Evolutionary conservation across 2,329 filamentous ascomycete species (phyloP).

Genomic region (Macrophomina phaseolina): DNA sequence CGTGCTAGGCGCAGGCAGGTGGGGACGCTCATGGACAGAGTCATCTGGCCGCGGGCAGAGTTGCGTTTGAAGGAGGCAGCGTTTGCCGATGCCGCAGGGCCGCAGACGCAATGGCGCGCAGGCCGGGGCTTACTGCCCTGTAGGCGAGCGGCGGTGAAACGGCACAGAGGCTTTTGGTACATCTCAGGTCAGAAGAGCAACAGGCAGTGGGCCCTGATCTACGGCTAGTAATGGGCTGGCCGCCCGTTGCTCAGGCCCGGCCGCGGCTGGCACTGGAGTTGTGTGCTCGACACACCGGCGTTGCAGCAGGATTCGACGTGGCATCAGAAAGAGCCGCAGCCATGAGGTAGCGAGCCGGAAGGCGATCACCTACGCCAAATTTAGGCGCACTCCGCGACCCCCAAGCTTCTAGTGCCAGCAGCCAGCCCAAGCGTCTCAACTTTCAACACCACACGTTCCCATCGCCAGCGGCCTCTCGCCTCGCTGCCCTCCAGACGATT

Average conservation of each 20-base stretch:
- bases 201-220: background rate
- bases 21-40: background rate
- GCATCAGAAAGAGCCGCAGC: conserved; percentile 17
- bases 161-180: conserved; percentile 7
- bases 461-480: conserved; percentile 25
- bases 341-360: conserved; percentile 15
- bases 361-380: conserved; percentile 15
- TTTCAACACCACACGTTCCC: conserved; percentile 21
- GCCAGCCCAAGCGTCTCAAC: conserved; percentile 21
- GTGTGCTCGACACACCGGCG: background rate
- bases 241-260: background rate
- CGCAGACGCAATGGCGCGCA: too few relatives aligned
- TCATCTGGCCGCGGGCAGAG: too few relatives aligned
- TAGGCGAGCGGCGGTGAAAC: conserved; percentile 24
- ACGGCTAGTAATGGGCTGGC: background rate
- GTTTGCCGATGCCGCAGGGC: background rate
- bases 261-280: background rate
- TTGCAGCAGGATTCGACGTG: background rate
- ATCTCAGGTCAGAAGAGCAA: conserved; percentile 4
- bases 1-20: background rate
- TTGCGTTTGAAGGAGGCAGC: background rate
- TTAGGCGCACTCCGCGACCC: conserved; percentile 16
- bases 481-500: conserved; percentile 18
- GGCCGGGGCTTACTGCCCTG: background rate
- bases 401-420: conserved; percentile 22